Evolutionary conservation across 2,329 filamentous ascomycete genomes (phyloP), one percentile per base, ranked within the genome.

Genomic region (Aspergillus quadrilineatus): DNA sequence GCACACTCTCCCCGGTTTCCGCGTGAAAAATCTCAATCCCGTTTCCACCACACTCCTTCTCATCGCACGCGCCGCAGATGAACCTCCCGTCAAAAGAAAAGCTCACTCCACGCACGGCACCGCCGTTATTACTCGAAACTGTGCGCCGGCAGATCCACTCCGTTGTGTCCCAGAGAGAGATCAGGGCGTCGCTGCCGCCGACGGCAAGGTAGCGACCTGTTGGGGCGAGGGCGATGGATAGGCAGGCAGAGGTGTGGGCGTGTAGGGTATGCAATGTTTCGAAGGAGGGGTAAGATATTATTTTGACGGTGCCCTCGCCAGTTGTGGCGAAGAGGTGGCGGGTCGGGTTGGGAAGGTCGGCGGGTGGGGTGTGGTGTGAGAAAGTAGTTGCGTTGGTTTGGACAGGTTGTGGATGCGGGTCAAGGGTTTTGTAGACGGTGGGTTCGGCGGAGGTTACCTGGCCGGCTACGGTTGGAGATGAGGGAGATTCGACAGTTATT

Each of bases 61-160:
- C 78, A 57, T 80, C 78, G 54, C 76, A 78, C 14, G 77, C 77
- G 14, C 77, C 77, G 36, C 77, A 75, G 17, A 80, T 66, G 60
- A 77, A 80, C 28, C 78, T 70, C 1, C 78, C 78, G 59, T 80
- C 78, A 63, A 79, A 80, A 59, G 77, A 80, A 74, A 78, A 80
- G 62, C 77, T 78, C 7, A 80, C 71, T 22, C 76, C 77, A 30
- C 75, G 74, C 29, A 80, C 73, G 2, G 74, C 74, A 5, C 78
- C 78, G 28, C 74, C 75, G 41, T 73, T 75, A 39, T 69, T 65
- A 44, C 75, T 79, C 1, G 76, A 77, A 7, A 80, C 65, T 0
- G 78, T 80, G 39, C 78, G 75, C 28, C 72, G 74, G 59, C 78
- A 80, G 50, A 79, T 74, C 78, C 78, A 80, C 62, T 80, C 78